Evolutionary conservation across 2,329 filamentous ascomycete species (phyloP).

Genomic region (Hymenoscyphus infarciens): DNA sequence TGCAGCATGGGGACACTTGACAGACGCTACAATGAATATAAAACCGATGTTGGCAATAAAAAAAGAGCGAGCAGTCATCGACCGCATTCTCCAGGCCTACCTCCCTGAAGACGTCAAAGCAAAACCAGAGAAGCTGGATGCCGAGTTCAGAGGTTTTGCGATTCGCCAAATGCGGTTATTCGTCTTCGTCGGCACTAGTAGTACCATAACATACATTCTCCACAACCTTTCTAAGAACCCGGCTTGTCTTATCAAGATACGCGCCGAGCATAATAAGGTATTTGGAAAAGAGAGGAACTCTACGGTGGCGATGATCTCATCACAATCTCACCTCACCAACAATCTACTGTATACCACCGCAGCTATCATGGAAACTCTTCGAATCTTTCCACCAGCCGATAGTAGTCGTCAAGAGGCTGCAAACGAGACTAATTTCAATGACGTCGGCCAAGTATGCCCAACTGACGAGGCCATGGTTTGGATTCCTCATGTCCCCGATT

Average conservation of each 20-base stretch:
- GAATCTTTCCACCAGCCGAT: background rate
- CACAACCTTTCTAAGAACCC: background rate
- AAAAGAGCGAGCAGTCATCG: constrained; percentile 19
- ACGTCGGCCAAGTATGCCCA: background rate
- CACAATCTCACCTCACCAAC: background rate
- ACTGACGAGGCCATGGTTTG: background rate
- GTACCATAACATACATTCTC: background rate
- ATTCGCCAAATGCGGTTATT: background rate
- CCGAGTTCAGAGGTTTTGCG: background rate
- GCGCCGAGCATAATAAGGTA: background rate
- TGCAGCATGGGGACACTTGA: constrained; percentile 11
- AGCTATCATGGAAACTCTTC: background rate
- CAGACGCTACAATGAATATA: constrained; percentile 12
- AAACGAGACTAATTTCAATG: background rate
- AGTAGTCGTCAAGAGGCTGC: background rate
- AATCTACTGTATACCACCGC: background rate
- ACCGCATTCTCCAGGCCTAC: constrained; percentile 22
- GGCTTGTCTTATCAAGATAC: background rate
- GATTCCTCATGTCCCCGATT: background rate
- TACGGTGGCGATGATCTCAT: background rate
- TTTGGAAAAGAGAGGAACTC: background rate
- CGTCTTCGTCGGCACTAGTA: background rate
- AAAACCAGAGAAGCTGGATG: background rate
- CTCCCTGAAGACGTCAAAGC: background rate
- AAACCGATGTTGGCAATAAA: constrained; percentile 9